A percentile compares a stretch with the other conserved stretches of the same genome.
Conservation (phyloP, 495 filamentous ascomycete species). For the Neurospora africana region DNA sequence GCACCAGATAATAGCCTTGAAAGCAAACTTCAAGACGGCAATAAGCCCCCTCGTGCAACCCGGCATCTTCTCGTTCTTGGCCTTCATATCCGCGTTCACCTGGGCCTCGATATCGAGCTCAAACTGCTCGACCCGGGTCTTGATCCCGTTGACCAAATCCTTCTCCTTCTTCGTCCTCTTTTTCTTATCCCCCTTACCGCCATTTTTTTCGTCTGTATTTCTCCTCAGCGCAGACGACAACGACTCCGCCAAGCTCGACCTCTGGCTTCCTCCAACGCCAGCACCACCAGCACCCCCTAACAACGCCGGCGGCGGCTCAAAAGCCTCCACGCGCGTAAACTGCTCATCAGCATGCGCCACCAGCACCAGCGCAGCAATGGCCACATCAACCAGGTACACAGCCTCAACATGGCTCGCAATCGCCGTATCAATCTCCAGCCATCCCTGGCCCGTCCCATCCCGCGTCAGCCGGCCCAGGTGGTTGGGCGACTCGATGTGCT, state of each 20-base stretch:
- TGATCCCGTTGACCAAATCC: slow-evolving; percentile 5
- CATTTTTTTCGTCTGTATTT: slow-evolving; percentile 10
- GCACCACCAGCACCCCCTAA: slow-evolving; percentile 11
- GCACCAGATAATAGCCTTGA: slow-evolving; percentile 39
- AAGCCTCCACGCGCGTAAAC: slow-evolving; percentile 33
- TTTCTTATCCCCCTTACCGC: slow-evolving; percentile 10
- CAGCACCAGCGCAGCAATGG: slow-evolving; percentile 55
- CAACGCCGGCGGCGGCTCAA: slow-evolving; percentile 39
- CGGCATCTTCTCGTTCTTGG: slow-evolving; percentile 32
- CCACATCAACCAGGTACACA: slow-evolving; percentile 67
- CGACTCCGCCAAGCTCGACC: slow-evolving; percentile 11
- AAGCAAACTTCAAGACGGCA: slow-evolving; percentile 28
- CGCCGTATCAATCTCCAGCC: slow-evolving; percentile 42
- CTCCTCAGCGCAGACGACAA: slow-evolving; percentile 3
- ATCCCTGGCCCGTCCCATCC: slow-evolving; percentile 42
- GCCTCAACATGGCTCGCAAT: slow-evolving; percentile 43
- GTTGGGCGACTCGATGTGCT: slow-evolving; percentile 47
- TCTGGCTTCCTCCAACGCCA: slow-evolving; percentile 15
- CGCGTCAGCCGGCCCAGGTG: slow-evolving; percentile 40
- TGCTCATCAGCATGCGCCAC: slow-evolving; percentile 55
- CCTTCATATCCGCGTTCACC: slow-evolving; percentile 28
- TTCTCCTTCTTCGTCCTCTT: slow-evolving; percentile 8
- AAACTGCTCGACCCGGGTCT: slow-evolving; percentile 38
- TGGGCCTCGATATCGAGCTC: slow-evolving; percentile 49
- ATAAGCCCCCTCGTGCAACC: slow-evolving; percentile 27